Conservation (phyloP, 257 asterid genomes). For the Fraxinus quadrangulata region DNA sequence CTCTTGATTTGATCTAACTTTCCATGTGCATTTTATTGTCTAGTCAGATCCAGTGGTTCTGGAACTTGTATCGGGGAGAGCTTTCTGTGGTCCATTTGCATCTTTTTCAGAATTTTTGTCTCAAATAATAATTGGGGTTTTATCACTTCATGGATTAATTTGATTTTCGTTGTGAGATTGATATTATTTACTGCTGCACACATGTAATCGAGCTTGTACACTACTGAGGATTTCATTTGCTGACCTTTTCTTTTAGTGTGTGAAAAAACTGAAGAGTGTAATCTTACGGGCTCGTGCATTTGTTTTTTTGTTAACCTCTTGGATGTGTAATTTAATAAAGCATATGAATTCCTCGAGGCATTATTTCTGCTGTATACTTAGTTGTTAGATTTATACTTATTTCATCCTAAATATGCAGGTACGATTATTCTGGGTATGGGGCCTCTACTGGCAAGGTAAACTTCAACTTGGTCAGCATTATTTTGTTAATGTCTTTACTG, state of each 20-base stretch:
- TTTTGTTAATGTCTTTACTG: neutral
- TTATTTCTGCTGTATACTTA: neutral
- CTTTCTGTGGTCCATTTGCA: constrained; percentile 29
- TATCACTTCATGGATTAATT: neutral
- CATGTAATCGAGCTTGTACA: neutral
- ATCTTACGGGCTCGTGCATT: neutral
- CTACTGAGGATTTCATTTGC: neutral
- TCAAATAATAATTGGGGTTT: neutral
- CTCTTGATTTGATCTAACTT: constrained; percentile 24
- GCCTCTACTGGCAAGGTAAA: constrained; percentile 96
- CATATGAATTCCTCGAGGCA: neutral
- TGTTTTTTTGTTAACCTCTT: neutral
- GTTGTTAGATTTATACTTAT: neutral
- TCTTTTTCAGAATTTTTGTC: constrained; percentile 22
- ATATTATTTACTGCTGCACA: neutral
- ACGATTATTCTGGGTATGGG: constrained; percentile 98
- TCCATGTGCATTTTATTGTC: constrained; percentile 38
- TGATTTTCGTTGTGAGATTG: neutral
- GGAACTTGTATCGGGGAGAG: constrained; percentile 20
- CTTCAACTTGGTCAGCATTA: constrained; percentile 19
- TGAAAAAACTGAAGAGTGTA: neutral
- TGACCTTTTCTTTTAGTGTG: neutral
- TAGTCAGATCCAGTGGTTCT: constrained; percentile 27
- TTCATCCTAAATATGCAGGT: constrained; percentile 52
- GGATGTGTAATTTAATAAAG: constrained; percentile 16